Base-by-base conservation (phyloP, 371 early-diverging fungal genomes). In the Mucor lusitanicus region DNA sequence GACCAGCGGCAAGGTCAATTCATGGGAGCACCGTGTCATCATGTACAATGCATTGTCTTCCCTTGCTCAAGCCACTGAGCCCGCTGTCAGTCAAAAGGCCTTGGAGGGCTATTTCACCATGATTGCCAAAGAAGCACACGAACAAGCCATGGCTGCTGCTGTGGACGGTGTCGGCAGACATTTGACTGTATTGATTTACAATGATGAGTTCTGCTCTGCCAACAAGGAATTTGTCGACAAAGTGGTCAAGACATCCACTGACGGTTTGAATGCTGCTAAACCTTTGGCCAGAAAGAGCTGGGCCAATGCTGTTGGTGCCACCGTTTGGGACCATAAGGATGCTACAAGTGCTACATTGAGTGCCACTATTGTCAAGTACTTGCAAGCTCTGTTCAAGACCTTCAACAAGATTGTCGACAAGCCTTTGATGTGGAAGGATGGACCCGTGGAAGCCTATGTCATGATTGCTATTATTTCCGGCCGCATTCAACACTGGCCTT, bases 81-180 rank as follows among this genome's bases (percentile, higher is more conserved):
- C 89, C 11, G 67, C 76, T 44, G 85, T 91, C 3, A 87, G 92
- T 11, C 74, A 85, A 61, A 90, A 85, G 60, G 86, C 85, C 19
- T 71, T 92, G 13, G 81, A 87, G 37, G 86, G 83, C 5, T 76
- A 90, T 69, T 83, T 90, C 6, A 75, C 87, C 3, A 87, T 93
- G 83, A 69, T 86, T 7, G 77, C 78, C 54, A 95, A 95, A 76
- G 97, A 96, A 71, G 81, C 91, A 28, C 88, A 91, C 48, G 97
- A 95, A 61, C 77, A 83, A 33, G 89, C 89, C 12, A 84, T 91
- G 53, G 65, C 79, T 1, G 78, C 88, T 63, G 87, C 89, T 42
- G 85, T 95, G 12, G 76, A 85, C 35, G 88, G 91, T 23, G 75
- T 88, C 8, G 86, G 88, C 11, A 61, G 73, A 56, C 95, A 94